phyloP scores from a whole-genome alignment of 352 stramenopile species.

The Globisporangium rhizosaccharum region DNA sequence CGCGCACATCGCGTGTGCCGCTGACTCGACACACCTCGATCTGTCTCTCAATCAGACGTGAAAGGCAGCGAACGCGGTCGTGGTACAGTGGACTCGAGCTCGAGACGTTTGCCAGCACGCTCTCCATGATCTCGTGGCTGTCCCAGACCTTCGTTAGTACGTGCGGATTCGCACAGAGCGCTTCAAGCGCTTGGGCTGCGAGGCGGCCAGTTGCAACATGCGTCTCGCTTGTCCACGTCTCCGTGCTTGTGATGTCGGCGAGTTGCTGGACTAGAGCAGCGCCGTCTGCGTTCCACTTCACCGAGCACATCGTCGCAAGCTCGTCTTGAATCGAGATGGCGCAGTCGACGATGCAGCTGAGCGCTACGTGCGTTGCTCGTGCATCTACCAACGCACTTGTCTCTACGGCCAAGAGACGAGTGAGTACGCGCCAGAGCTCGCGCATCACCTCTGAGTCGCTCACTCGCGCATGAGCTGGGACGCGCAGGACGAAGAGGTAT shows the following conservation, averaged over 20 bases:
- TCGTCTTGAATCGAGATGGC: neutral
- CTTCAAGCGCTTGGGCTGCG: slow-evolving; percentile 2
- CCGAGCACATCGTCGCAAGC: neutral
- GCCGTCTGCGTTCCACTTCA: neutral
- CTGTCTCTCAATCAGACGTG: neutral
- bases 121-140: neutral
- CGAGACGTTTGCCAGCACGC: neutral
- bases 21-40: neutral
- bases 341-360: neutral
- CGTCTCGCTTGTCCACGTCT: neutral
- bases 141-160: neutral
- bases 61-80: slow-evolving; percentile 5
- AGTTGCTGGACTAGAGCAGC: neutral
- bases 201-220: neutral
- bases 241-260: neutral
- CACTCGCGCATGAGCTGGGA: neutral
- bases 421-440: slow-evolving; percentile 6
- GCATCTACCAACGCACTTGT: neutral
- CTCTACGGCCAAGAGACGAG: neutral
- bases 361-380: neutral
- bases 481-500: slow-evolving; percentile 2
- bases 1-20: neutral
- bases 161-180: neutral
- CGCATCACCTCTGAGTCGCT: neutral
- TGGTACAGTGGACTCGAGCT: neutral